Base-by-base conservation (phyloP, 331 rosid species). In the Spiraea crenata region DNA sequence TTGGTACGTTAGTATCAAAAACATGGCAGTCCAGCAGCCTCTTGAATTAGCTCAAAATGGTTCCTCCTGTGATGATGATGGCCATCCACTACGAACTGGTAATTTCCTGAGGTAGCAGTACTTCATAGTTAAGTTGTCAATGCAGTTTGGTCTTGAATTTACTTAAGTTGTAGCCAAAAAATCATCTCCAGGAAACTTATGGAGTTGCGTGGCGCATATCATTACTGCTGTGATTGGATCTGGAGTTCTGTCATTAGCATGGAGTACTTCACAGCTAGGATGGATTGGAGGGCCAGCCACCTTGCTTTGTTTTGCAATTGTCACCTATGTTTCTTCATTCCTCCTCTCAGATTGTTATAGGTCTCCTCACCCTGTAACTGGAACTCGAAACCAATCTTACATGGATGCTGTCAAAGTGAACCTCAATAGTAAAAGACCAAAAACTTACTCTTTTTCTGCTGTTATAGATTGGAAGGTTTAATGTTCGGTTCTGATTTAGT, bases 201-300 rank as follows among this genome's bases (percentile, higher is more conserved):
- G 51, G 81, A 82, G 76, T 75, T 83, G 81, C 17, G 82, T 86
- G 56, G 95, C 96, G 66, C 96, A 90, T 74, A 90, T 90, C 71
- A 84, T 88, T 0, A 86, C 95, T 5, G 96, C 92, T 38, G 92
- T 88, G 54, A 88, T 90, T 71, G 96, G 96, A 49, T 56, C 95
- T 47, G 92, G 95, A 16, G 90, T 90, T 68, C 74, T 90, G 44
- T 88, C 90, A 61, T 79, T 90, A 67, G 91, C 90, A 42, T 90
- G 96, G 96, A 84, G 91, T 44, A 85, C 87, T 71, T 39, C 96
- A 1, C 85, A 81, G 14, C 67, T 88, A 70, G 96, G 96, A 73
- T 90, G 95, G 88, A 84, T 88, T 76, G 96, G 78, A 65, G 92
- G 95, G 19, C 95, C 90, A 34, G 37, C 81, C 69, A 31, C 81